Conservation (phyloP, 2,329 filamentous ascomycete species). For the Sporothrix euskadiensis region DNA sequence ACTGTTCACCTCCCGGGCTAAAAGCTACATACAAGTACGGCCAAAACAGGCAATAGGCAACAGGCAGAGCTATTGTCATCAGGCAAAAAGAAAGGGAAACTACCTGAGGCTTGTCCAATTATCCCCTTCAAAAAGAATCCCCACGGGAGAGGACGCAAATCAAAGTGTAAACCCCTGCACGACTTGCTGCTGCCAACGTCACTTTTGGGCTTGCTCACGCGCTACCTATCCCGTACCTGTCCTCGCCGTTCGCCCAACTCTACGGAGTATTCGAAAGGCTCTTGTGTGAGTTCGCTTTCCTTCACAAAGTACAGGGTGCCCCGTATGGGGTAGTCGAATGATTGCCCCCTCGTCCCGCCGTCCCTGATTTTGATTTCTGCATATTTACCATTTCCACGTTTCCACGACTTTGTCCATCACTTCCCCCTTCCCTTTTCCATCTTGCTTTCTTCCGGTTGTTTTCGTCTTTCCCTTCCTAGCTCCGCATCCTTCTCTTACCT, state of each 20-base stretch:
- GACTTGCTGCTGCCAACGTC: neutral
- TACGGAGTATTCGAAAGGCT: neutral
- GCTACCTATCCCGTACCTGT: slow-evolving; percentile 6
- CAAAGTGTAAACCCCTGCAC: neutral
- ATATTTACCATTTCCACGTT: neutral
- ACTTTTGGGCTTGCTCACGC: neutral
- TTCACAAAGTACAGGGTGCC: neutral
- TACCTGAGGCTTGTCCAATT: neutral
- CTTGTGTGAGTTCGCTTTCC: neutral
- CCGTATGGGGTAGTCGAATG: neutral
- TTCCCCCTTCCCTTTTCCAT: neutral
- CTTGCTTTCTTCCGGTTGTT: neutral
- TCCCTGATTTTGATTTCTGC: neutral
- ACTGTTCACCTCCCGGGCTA: neutral
- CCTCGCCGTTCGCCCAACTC: neutral
- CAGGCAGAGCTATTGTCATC: neutral
- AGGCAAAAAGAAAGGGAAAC: slow-evolving; percentile 11
- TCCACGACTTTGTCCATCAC: neutral
- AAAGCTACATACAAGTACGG: slow-evolving; percentile 6
- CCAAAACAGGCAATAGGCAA: slow-evolving; percentile 15
- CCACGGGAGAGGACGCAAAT: neutral
- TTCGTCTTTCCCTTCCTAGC: neutral
- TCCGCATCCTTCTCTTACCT: slow-evolving; percentile 12
- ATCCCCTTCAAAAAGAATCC: neutral
- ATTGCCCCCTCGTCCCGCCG: neutral